A percentile compares a stretch with the other conserved stretches of the same genome.
Conservation (phyloP, 345 rosid species). For the Lepidium sativum region DNA sequence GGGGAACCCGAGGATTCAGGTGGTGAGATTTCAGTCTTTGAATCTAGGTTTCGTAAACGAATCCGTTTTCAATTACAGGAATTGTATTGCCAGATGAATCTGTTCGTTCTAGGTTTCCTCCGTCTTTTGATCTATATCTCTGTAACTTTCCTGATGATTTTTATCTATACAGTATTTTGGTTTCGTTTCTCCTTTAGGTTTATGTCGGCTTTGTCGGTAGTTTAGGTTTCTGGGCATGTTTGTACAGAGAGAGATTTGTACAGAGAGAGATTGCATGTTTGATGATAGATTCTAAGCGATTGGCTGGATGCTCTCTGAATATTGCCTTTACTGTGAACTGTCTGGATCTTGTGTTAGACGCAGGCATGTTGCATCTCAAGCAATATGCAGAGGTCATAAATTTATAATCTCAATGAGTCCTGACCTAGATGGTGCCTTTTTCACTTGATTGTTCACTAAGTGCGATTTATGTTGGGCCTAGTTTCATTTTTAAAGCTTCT, state of each 20-base stretch:
- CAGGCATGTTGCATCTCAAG: not conserved
- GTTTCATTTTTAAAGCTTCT: not conserved
- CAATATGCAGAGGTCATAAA: not conserved
- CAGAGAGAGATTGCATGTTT: not conserved
- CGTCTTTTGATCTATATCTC: not conserved
- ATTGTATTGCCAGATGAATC: slow-evolving; percentile 11
- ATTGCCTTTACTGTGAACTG: not conserved
- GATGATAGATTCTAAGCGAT: not conserved
- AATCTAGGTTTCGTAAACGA: not conserved
- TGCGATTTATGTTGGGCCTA: not conserved
- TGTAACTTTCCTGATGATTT: not conserved
- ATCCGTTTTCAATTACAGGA: not conserved
- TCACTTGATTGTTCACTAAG: not conserved
- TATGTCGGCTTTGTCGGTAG: not conserved
- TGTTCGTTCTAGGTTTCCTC: not conserved
- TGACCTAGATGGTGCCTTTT: not conserved
- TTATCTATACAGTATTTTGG: too few relatives aligned
- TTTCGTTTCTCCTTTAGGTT: not conserved
- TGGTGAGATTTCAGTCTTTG: not conserved
- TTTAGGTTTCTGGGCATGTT: not conserved
- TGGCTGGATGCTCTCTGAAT: too few relatives aligned
- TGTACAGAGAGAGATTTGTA: too few relatives aligned
- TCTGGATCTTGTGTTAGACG: not conserved
- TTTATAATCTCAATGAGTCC: not conserved
- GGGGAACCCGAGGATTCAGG: not conserved